Evolutionary conservation across 257 asterid species (phyloP).

Genomic region (Lantana camara): DNA sequence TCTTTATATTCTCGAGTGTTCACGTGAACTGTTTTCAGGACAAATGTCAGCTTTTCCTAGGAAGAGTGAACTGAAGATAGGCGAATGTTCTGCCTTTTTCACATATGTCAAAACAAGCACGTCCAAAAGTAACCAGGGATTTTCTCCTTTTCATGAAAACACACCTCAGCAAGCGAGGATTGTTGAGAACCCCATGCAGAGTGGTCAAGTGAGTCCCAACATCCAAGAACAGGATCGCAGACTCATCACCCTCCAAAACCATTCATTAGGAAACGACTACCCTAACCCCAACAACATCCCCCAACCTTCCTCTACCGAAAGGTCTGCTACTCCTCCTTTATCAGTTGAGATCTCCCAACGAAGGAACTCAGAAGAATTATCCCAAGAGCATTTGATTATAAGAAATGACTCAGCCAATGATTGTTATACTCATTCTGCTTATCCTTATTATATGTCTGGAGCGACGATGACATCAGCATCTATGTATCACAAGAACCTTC

Average conservation of each 20-base stretch:
- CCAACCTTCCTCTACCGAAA: conserved; percentile 54
- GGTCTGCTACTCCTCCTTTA: conserved; percentile 58
- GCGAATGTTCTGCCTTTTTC: conserved; percentile 93
- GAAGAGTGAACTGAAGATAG: conserved; percentile 80
- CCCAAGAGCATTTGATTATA: conserved; percentile 46
- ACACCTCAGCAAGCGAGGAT: conserved; percentile 32
- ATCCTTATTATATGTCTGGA: conserved; percentile 70
- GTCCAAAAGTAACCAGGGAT: conserved; percentile 36
- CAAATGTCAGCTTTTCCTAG: conserved; percentile 52
- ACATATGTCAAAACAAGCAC: conserved; percentile 77
- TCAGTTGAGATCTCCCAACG: conserved; percentile 55
- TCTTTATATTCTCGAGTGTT: background rate
- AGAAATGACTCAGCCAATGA: conserved; percentile 50
- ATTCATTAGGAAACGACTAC: conserved; percentile 44
- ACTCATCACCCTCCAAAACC: conserved; percentile 31
- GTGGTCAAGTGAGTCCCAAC: conserved; percentile 39
- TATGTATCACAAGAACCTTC: conserved; percentile 50
- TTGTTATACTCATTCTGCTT: conserved; percentile 49
- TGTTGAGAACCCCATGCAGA: conserved; percentile 32
- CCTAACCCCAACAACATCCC: conserved; percentile 48
- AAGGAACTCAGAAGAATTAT: conserved; percentile 47
- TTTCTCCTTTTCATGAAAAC: conserved; percentile 34
- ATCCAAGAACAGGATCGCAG: conserved; percentile 27
- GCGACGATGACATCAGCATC: conserved; percentile 58
- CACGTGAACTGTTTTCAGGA: conserved; percentile 44